Conservation (phyloP, 2,329 filamentous ascomycete species). For the Ascochyta rabiei region DNA sequence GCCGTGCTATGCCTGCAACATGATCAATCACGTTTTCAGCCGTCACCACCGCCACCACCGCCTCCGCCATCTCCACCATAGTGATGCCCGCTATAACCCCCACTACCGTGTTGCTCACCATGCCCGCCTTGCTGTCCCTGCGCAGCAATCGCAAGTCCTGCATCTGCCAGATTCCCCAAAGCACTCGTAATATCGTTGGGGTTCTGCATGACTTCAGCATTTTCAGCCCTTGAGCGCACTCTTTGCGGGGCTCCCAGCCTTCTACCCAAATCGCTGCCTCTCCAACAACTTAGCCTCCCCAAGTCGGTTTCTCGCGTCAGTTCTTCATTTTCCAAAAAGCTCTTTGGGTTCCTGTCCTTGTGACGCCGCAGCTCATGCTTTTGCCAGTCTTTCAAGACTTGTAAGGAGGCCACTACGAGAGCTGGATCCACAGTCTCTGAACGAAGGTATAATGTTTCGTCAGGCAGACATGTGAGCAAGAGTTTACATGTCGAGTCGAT, state of each 20-base stretch:
- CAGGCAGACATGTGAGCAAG: constrained; percentile 32
- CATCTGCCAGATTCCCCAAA: constrained; percentile 18
- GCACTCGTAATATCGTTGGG: constrained; percentile 9
- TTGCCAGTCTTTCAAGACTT: constrained; percentile 45
- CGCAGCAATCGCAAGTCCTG: constrained; percentile 17
- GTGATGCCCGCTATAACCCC: not conserved
- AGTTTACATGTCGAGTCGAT: constrained; percentile 28
- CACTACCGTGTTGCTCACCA: constrained; percentile 16
- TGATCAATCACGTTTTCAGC: not conserved
- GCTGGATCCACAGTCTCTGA: constrained; percentile 29
- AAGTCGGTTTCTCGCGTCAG: constrained; percentile 29
- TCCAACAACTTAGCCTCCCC: constrained; percentile 37
- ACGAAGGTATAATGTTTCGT: constrained; percentile 40
- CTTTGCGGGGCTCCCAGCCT: constrained; percentile 12
- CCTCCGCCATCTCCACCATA: constrained; percentile 6
- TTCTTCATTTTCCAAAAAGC: constrained; percentile 30
- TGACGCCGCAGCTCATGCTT: constrained; percentile 32
- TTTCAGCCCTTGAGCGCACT: constrained; percentile 20
- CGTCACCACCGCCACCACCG: constrained; percentile 7
- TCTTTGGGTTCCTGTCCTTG: constrained; percentile 23
- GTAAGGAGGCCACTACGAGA: constrained; percentile 39
- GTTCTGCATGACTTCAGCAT: constrained; percentile 7
- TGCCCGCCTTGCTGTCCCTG: constrained; percentile 18
- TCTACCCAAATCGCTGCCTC: constrained; percentile 24
- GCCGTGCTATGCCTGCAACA: too few relatives aligned